A percentile compares a stretch with the other conserved stretches of the same genome.
Conservation (phyloP, 352 stramenopile genomes). For the Phytophthora hibernalis region DNA sequence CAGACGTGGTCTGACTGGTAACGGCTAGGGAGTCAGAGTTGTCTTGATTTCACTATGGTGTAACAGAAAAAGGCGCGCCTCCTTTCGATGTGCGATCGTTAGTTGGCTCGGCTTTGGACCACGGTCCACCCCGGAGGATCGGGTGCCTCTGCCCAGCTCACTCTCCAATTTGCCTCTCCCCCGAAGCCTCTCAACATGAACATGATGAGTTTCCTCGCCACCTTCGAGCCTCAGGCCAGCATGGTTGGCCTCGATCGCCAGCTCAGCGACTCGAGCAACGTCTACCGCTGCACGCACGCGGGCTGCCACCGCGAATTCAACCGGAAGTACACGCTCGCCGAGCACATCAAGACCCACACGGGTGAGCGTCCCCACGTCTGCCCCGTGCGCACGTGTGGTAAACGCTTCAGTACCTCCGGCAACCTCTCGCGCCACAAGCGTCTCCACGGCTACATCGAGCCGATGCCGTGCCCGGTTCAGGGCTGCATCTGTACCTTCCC, state of each 20-base stretch:
- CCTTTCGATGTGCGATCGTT: conserved; percentile 17
- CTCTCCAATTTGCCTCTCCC: conserved; percentile 25
- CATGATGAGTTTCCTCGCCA: conserved; percentile 9
- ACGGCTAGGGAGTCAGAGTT: conserved; percentile 27
- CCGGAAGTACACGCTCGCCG: conserved; percentile 73
- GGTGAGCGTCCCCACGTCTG: conserved; percentile 56
- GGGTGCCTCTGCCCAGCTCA: conserved; percentile 21
- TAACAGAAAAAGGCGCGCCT: conserved; percentile 7
- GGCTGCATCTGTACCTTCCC: conserved; percentile 40
- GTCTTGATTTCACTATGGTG: conserved; percentile 32
- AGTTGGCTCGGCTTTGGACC: conserved; percentile 9
- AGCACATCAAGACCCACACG: conserved; percentile 83
- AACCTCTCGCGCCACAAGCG: conserved; percentile 58
- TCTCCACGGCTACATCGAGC: conserved; percentile 51
- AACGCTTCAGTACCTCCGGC: conserved; percentile 59
- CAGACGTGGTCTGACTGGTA: conserved; percentile 33
- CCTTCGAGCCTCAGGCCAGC: conserved; percentile 15
- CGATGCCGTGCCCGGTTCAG: conserved; percentile 34
- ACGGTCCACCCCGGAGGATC: conserved; percentile 25
- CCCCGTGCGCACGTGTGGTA: conserved; percentile 43
- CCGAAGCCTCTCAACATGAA: conserved; percentile 16
- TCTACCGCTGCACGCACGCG: conserved; percentile 50
- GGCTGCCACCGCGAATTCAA: conserved; percentile 61
- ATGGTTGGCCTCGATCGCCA: conserved; percentile 26
- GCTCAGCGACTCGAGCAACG: conserved; percentile 30